A percentile compares a stretch with the other conserved stretches of the same genome.
These are phyloP conservation scores for Berkeleyomyces basicola DNA, from an alignment of 2,329 filamentous ascomycete species.

Conservation along the genomic window DNA sequence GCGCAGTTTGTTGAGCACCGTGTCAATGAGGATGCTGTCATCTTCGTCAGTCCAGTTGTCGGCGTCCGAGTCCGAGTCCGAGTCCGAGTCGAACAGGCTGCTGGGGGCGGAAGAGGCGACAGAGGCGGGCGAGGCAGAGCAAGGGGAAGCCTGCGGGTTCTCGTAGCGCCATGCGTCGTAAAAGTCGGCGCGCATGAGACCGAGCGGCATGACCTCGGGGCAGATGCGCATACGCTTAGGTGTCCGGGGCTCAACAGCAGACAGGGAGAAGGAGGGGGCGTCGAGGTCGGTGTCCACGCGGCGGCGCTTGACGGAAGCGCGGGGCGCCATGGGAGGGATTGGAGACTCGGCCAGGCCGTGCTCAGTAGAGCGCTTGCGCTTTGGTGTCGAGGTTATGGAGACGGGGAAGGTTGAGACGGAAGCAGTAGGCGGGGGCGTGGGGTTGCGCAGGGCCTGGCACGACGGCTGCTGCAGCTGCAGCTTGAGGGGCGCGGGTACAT, in stretches of 20 bases:
- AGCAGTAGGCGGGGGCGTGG: conserved; percentile 26
- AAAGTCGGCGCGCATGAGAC: conserved; percentile 41
- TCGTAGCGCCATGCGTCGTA: conserved; percentile 22
- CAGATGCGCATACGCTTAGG: conserved; percentile 45
- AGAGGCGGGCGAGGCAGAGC: neutral
- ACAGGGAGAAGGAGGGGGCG: conserved; percentile 15
- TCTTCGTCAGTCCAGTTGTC: conserved; percentile 45
- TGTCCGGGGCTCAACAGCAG: conserved; percentile 28
- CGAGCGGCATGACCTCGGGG: conserved; percentile 42
- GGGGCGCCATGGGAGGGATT: neutral
- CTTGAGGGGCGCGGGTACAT: conserved; percentile 2
- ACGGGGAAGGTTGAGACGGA: conserved; percentile 24
- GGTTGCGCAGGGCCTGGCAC: conserved; percentile 19
- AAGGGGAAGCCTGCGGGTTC: neutral
- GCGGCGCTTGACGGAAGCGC: conserved; percentile 33
- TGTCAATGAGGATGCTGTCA: conserved; percentile 47
- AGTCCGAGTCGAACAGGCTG: conserved; percentile 20
- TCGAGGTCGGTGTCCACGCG: conserved; percentile 28
- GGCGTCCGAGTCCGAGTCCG: conserved; percentile 26
- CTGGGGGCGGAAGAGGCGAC: conserved; percentile 18
- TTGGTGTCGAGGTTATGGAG: conserved; percentile 36
- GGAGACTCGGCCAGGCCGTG: conserved; percentile 6
- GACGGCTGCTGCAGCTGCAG: conserved; percentile 11
- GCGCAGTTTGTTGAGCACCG: conserved; percentile 49
- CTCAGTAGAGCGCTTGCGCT: conserved; percentile 19